Percentiles rank a stretch among this genome's conserved stretches.
These are phyloP conservation scores for Lactifluus echinatus DNA, from an alignment of 768 basidiomycete genomes.

Conservation along the genomic window DNA sequence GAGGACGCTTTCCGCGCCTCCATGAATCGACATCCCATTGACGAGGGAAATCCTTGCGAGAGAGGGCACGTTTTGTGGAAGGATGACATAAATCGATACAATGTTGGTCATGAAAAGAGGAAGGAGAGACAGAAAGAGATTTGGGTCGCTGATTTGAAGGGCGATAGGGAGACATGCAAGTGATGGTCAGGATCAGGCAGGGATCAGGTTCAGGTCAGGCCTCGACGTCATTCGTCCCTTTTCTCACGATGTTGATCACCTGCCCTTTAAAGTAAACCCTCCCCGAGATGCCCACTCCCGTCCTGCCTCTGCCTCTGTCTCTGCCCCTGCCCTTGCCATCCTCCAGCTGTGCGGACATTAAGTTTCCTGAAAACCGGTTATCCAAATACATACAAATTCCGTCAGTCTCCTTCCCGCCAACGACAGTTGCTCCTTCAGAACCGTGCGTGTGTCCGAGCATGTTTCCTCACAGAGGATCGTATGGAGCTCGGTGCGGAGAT, in stretches of 20 bases:
- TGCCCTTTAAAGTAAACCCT: conserved; percentile 9
- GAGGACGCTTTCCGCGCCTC: conserved; percentile 47
- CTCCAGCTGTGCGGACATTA: background rate
- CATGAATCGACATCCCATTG: conserved; percentile 48
- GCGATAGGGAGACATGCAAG: conserved; percentile 18
- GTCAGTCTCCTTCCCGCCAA: background rate
- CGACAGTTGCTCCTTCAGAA: conserved; percentile 5
- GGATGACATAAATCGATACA: conserved; percentile 35
- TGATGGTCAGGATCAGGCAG: background rate
- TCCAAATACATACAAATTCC: background rate
- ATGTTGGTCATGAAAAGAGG: conserved; percentile 28
- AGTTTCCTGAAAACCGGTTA: background rate
- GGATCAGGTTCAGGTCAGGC: too few species aligned
- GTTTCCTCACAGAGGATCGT: conserved; percentile 19
- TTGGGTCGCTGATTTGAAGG: conserved; percentile 35
- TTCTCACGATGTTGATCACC: conserved; percentile 12
- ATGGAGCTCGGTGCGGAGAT: conserved; percentile 34
- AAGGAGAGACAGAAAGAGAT: conserved; percentile 43
- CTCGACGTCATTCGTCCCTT: conserved; percentile 4
- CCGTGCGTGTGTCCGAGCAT: background rate
- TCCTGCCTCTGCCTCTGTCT: background rate
- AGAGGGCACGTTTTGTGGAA: conserved; percentile 41
- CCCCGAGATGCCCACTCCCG: background rate
- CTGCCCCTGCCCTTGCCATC: background rate
- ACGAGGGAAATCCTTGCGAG: conserved; percentile 31